Conservation (phyloP, 495 filamentous ascomycete species). For the Barbatosphaeria neglecta region DNA sequence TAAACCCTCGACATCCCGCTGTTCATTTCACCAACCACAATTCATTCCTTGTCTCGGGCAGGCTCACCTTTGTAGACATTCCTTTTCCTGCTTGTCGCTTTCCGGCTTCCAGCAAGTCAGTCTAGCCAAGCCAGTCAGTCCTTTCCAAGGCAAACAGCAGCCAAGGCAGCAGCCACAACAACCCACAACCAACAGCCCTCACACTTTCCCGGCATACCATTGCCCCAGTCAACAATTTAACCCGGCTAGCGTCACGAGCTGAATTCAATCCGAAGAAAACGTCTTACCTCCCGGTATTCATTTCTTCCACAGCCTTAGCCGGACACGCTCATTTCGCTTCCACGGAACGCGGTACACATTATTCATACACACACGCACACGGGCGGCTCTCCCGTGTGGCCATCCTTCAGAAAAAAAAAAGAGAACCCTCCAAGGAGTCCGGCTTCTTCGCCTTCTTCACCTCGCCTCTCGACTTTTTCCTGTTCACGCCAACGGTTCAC, state of each 20-base stretch:
- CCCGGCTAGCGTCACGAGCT: not conserved
- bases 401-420: not conserved
- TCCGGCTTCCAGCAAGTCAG: not conserved
- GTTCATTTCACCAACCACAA: not conserved
- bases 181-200: not conserved
- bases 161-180: not conserved
- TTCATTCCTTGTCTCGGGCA: not conserved
- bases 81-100: not conserved
- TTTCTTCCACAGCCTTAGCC: not conserved
- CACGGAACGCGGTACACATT: no score
- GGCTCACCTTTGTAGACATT: not conserved
- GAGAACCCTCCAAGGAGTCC: not conserved
- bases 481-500: conserved; percentile 7
- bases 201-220: not conserved
- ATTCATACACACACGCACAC: not conserved
- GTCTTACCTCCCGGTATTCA: not conserved
- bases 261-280: not conserved
- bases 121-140: not conserved
- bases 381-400: not conserved
- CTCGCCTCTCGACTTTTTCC: not conserved
- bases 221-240: not conserved
- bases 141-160: not conserved
- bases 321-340: not conserved
- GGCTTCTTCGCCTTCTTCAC: not conserved
- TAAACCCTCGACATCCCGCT: not conserved